Conservation (phyloP, 495 filamentous ascomycete species). For the Collariella sp. region DNA sequence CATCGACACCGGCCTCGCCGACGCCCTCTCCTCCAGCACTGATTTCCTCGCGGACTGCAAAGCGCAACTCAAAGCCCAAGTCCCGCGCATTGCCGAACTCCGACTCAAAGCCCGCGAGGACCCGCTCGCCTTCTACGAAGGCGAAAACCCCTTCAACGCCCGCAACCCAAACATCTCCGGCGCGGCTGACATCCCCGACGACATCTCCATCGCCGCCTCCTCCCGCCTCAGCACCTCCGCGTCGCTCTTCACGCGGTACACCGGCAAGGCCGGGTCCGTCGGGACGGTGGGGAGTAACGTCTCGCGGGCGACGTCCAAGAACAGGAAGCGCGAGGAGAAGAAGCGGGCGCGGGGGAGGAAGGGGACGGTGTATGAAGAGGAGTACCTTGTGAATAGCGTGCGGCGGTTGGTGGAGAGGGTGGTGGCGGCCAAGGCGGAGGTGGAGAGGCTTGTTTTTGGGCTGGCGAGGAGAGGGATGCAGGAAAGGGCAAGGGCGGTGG, state of each 20-base stretch:
- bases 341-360: slow-evolving; percentile 92
- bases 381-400: slow-evolving; percentile 85
- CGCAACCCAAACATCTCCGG: slow-evolving; percentile 28
- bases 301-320: slow-evolving; percentile 72
- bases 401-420: slow-evolving; percentile 76
- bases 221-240: slow-evolving; percentile 68
- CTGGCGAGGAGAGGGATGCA: slow-evolving; percentile 74
- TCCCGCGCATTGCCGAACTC: slow-evolving; percentile 75
- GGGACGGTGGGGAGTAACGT: slow-evolving; percentile 59
- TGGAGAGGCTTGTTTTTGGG: slow-evolving; percentile 61
- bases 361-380: slow-evolving; percentile 94
- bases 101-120: slow-evolving; percentile 70
- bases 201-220: slow-evolving; percentile 81
- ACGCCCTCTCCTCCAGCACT: slow-evolving; percentile 66
- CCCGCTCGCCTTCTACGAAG: slow-evolving; percentile 69
- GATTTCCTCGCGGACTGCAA: slow-evolving; percentile 91
- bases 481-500: slow-evolving; percentile 72
- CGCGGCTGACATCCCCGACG: slow-evolving; percentile 73
- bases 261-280: slow-evolving; percentile 49
- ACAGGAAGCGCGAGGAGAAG: slow-evolving; percentile 77
- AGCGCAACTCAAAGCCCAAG: slow-evolving; percentile 69
- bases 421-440: slow-evolving; percentile 59
- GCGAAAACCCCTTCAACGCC: slow-evolving; percentile 42
- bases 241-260: slow-evolving; percentile 87
- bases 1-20: slow-evolving; percentile 68